Conservation (phyloP, 148 eudicot species). For the Dianthus caryophyllus region DNA sequence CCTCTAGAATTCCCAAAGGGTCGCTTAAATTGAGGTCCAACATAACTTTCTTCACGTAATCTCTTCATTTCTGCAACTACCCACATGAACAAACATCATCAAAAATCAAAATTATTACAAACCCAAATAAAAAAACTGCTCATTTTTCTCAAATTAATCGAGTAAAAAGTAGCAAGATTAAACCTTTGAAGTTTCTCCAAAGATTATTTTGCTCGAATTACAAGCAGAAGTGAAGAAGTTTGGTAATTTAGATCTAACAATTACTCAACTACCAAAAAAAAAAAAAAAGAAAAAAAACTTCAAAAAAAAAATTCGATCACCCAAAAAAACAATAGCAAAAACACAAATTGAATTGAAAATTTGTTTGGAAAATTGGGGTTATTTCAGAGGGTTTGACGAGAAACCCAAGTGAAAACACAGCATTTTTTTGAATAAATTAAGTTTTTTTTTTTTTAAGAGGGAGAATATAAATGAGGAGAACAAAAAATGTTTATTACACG, state of each 20-base stretch:
- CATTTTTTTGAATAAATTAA: not conserved
- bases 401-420: not conserved
- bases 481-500: too few relatives aligned
- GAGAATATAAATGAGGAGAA: not conserved
- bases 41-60: conserved; percentile 55
- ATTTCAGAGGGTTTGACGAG: not conserved
- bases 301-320: conserved; percentile 19
- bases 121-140: conserved; percentile 10
- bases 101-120: not conserved
- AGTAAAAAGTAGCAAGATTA: not conserved
- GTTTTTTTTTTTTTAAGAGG: not conserved
- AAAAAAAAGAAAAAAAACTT: conserved; percentile 1
- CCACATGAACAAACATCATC: conserved; percentile 11
- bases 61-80: conserved; percentile 66
- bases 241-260: conserved; percentile 20
- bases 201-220: not conserved
- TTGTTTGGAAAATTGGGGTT: not conserved
- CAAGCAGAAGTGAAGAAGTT: not conserved
- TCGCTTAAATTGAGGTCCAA: conserved; percentile 62
- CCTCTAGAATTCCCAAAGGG: conserved; percentile 62
- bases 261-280: not conserved
- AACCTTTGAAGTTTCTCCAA: conserved; percentile 14
- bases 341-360: not conserved
- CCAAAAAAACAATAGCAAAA: not conserved
- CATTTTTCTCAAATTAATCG: conserved; percentile 10